Evolutionary conservation across 129 eudicot species (phyloP).

Genomic region (Arctium minus): DNA sequence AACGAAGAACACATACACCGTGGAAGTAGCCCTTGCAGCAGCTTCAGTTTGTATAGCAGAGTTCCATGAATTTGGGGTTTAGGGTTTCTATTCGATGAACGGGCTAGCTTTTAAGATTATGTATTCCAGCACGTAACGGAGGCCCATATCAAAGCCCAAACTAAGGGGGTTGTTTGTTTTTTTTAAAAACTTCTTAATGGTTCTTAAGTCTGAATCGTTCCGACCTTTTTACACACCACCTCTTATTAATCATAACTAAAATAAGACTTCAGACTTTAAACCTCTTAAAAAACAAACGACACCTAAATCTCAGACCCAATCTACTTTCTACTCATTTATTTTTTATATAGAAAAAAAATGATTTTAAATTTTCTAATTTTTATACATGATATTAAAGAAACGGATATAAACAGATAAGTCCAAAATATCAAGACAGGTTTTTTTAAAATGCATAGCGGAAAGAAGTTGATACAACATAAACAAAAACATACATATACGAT

Average conservation of each 20-base stretch:
- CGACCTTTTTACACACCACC: too few relatives aligned
- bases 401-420: not conserved
- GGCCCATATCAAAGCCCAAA: conserved; percentile 5
- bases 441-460: not conserved
- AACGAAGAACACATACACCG: not conserved
- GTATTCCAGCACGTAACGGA: not conserved
- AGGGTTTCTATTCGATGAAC: conserved; percentile 17
- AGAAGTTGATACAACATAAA: not conserved
- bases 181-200: too few relatives aligned
- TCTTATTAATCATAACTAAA: too few relatives aligned
- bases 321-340: not conserved
- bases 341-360: too few relatives aligned
- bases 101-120: not conserved
- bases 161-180: too few relatives aligned
- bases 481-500: not conserved
- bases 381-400: not conserved
- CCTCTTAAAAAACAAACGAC: too few relatives aligned
- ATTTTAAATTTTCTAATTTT: not conserved
- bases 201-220: too few relatives aligned
- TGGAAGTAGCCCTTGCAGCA: not conserved
- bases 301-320: not conserved
- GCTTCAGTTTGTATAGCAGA: conserved; percentile 13
- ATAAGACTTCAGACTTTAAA: too few relatives aligned
- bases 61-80: conserved; percentile 8
- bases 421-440: not conserved